Evolutionary conservation across 805 yeast species (phyloP), one percentile per base, ranked within the genome.

Genomic region (Wickerhamiella azyma): DNA sequence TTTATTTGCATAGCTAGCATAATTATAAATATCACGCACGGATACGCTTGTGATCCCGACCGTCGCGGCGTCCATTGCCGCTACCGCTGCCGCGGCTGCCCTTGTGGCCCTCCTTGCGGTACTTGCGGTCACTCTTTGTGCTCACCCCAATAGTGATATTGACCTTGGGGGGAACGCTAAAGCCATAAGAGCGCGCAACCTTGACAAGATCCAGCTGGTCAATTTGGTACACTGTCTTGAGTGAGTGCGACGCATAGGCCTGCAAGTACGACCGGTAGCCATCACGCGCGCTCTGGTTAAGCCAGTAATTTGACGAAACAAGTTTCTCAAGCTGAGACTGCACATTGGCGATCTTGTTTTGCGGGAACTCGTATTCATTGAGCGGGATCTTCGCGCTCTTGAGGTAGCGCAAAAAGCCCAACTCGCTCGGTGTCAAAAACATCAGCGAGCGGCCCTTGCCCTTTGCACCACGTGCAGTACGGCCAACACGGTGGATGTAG

Each of bases 401-500:
- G 61, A 92, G 74, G 63, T 92, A 92, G 59, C 97, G 75, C 61
- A 92, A 67, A 69, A 92, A 92, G 2, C 98, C 98, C 43, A 92
- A 73, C 66, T 92, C 99, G 37, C 76, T 77, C 38, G 98, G 98
- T 8, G 89, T 80, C 62, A 92, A 72, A 65, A 92, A 92, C 97
- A 92, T 88, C 51, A 92, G 70, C 9, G 95, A 85, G 66, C 80
- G 84, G 58, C 99, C 99, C 61, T 79, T 80, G 48, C 95, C 97
- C 41, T 75, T 61, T 18, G 81, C 67, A 10, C 81, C 76, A 71
- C 98, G 81, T 32, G 98, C 99, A 24, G 99, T 92, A 72, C 99
- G 81, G 54, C 99, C 99, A 32, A 92, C 98, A 66, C 99, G 79
- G 69, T 92, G 99, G 55, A 92, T 92, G 64, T 92, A 92, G 67